These are phyloP conservation scores for Carex pumila DNA, from an alignment of 176 grass and related monocot species.

Conservation along the genomic window DNA sequence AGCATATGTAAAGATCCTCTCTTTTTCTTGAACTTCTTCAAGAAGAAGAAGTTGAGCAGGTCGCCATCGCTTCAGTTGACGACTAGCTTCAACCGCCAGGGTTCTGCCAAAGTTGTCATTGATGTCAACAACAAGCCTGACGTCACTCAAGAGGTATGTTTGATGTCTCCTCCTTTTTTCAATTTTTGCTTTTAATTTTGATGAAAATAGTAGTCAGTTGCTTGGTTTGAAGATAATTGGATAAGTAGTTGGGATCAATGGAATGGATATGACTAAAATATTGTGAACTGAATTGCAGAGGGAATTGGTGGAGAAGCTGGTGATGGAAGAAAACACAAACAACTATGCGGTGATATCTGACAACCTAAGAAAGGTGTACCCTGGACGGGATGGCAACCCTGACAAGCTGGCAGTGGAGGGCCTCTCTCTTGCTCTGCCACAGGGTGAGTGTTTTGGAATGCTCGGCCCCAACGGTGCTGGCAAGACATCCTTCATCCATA, in stretches of 20 bases:
- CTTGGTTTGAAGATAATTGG: not conserved
- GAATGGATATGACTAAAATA: not conserved
- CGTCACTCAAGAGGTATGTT: constrained; percentile 56
- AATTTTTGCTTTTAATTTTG: not conserved
- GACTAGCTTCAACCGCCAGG: constrained; percentile 38
- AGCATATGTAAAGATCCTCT: constrained; percentile 29
- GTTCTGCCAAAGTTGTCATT: constrained; percentile 51
- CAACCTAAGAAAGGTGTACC: constrained; percentile 67
- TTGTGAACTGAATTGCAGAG: constrained; percentile 34
- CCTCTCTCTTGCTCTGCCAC: constrained; percentile 73
- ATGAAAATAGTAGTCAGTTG: not conserved
- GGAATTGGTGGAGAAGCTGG: constrained; percentile 62
- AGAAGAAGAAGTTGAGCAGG: constrained; percentile 28
- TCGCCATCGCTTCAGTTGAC: not conserved
- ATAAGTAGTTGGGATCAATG: not conserved
- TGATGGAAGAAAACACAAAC: constrained; percentile 26
- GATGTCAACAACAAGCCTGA: constrained; percentile 58
- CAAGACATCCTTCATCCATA: constrained; percentile 91
- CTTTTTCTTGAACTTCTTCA: constrained; percentile 49
- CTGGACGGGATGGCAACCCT: constrained; percentile 71
- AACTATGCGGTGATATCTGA: constrained; percentile 61
- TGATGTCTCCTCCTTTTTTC: not conserved
- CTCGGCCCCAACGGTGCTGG: constrained; percentile 91
- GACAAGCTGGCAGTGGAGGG: constrained; percentile 77
- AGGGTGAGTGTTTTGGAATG: constrained; percentile 94